Evolutionary conservation across 257 asterid genomes (phyloP).

Genomic region (Solanum virginianum): DNA sequence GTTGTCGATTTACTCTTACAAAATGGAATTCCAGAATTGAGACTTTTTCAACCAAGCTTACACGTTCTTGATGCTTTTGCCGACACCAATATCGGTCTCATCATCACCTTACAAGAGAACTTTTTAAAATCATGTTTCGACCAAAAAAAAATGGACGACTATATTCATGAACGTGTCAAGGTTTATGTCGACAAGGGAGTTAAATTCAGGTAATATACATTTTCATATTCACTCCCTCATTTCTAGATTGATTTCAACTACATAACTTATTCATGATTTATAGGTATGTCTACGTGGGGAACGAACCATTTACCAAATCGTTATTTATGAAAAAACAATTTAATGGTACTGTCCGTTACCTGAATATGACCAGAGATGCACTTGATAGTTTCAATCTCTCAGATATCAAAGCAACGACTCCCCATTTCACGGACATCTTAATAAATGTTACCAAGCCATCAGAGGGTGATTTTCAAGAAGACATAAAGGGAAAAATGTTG

Average conservation of each 20-base stretch:
- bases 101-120: background rate
- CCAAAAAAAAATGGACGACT: background rate
- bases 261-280: background rate
- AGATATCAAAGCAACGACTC: conserved; percentile 2
- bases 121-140: background rate
- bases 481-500: background rate
- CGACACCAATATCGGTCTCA: background rate
- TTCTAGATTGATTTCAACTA: background rate
- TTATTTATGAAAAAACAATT: background rate
- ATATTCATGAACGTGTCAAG: background rate
- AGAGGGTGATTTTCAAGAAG: conserved; percentile 18
- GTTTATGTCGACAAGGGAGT: background rate
- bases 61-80: background rate
- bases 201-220: background rate
- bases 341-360: background rate
- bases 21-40: background rate
- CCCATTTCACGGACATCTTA: background rate
- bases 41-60: background rate
- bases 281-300: background rate
- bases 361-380: background rate
- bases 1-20: conserved; percentile 1
- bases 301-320: background rate
- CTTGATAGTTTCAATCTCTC: background rate
- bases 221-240: background rate
- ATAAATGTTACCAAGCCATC: conserved; percentile 22